Percentiles rank a stretch among this genome's conserved stretches.
Evolutionary conservation across 768 basidiomycete genomes (phyloP).

Genomic region (Xanthoconium stramineum): DNA sequence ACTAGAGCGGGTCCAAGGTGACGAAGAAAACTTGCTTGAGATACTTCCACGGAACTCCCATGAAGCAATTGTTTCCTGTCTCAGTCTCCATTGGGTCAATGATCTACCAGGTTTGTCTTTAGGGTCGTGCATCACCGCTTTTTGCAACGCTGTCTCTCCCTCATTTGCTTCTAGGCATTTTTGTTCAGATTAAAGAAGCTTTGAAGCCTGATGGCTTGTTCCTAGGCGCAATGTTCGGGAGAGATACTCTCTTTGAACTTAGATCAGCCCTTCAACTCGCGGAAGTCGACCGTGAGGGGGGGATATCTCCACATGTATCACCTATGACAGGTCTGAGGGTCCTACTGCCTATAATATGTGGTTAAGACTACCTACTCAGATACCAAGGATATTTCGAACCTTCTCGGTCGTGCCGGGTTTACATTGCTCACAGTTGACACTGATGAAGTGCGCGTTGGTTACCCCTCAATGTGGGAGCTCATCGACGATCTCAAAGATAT

Average conservation of each 20-base stretch:
- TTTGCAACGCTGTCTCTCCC: background rate
- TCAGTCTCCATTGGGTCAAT: slow-evolving; percentile 95
- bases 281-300: slow-evolving; percentile 90
- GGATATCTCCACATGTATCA: slow-evolving; percentile 93
- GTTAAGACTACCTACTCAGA: slow-evolving; percentile 45
- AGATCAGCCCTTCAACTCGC: slow-evolving; percentile 94
- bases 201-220: slow-evolving; percentile 92
- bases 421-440: slow-evolving; percentile 91
- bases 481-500: slow-evolving; percentile 92
- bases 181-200: slow-evolving; percentile 84
- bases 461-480: slow-evolving; percentile 96
- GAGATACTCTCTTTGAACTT: slow-evolving; percentile 94
- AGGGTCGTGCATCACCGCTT: background rate
- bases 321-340: slow-evolving; percentile 85
- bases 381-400: slow-evolving; percentile 88
- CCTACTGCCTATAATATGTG: background rate
- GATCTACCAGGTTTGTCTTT: slow-evolving; percentile 78
- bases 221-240: slow-evolving; percentile 91
- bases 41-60: slow-evolving; percentile 69
- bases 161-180: slow-evolving; percentile 49
- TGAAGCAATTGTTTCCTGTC: slow-evolving; percentile 89
- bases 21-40: slow-evolving; percentile 79
- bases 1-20: slow-evolving; percentile 71
- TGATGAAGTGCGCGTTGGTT: slow-evolving; percentile 87
- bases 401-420: slow-evolving; percentile 91